Evolutionary conservation across 169 alveolate genomes (phyloP).

Genomic region (Amoebophrya sp.): DNA sequence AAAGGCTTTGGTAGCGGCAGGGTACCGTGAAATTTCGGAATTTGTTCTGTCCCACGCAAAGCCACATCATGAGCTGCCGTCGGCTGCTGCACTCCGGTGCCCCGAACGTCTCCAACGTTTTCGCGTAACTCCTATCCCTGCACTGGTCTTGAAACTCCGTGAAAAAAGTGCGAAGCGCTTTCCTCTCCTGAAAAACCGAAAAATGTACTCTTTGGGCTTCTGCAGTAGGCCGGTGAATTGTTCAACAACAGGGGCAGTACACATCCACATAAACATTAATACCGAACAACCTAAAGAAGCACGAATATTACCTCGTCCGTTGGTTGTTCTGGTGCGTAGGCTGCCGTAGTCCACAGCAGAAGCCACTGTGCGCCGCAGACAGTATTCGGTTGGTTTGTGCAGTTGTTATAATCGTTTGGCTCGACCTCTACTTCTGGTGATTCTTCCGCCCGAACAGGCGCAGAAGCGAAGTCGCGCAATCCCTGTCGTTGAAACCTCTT

Average conservation of each 20-base stretch:
- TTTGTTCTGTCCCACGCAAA: neutral
- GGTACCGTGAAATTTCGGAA: neutral
- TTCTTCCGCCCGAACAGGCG: too few relatives aligned
- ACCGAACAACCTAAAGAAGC: neutral
- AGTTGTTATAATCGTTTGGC: neutral
- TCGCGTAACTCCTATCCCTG: neutral
- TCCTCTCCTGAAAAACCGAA: neutral
- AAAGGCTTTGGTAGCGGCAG: neutral
- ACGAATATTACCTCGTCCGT: neutral
- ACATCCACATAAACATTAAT: too few relatives aligned
- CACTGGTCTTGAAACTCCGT: neutral
- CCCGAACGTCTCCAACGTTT: conserved; percentile 1
- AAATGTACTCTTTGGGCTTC: too few relatives aligned
- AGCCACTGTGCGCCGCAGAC: conserved; percentile 15
- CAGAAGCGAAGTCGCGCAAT: too few relatives aligned
- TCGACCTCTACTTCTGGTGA: too few relatives aligned
- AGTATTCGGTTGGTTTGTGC: neutral
- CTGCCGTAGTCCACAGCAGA: neutral
- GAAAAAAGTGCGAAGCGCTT: neutral
- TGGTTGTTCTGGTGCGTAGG: neutral
- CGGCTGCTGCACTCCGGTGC: conserved; percentile 7
- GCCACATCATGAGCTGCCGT: conserved; percentile 5
- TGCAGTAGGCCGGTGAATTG: too few relatives aligned
- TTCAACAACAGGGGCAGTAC: too few relatives aligned
- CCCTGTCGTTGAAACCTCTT: too few relatives aligned